Evolutionary conservation across 768 basidiomycete genomes (phyloP).

Genomic region (Boletus rubroflammeus): DNA sequence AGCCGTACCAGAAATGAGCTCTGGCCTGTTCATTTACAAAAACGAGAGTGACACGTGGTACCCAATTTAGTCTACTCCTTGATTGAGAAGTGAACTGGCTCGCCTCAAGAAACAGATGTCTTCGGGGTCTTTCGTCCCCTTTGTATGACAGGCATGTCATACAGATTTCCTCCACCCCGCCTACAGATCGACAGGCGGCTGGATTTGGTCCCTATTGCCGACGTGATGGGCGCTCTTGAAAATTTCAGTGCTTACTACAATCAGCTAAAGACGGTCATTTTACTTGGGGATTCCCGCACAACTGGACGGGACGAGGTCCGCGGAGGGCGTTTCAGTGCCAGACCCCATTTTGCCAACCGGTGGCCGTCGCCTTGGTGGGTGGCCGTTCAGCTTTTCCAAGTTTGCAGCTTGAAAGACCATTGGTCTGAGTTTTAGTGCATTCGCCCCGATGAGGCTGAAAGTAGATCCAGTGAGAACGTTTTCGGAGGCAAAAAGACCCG

Average conservation of each 20-base stretch:
- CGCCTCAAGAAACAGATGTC: constrained; percentile 7
- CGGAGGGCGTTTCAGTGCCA: constrained; percentile 14
- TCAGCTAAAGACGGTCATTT: constrained; percentile 6
- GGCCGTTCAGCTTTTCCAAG: constrained; percentile 13
- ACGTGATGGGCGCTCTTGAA: constrained; percentile 17
- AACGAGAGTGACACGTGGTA: constrained; percentile 17
- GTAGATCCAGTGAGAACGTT: constrained; percentile 25
- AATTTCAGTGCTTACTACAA: constrained; percentile 3
- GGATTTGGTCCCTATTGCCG: constrained; percentile 11
- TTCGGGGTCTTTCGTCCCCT: constrained; percentile 23
- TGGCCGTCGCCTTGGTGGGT: constrained; percentile 11
- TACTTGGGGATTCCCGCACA: constrained; percentile 10
- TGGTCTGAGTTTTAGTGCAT: not conserved
- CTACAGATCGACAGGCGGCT: constrained; percentile 16
- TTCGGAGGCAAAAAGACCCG: constrained; percentile 11
- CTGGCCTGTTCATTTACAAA: constrained; percentile 2
- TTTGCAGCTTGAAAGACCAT: constrained; percentile 8
- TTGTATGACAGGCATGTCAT: not conserved
- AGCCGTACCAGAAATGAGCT: constrained; percentile 6
- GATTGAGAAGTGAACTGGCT: constrained; percentile 21
- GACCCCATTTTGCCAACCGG: constrained; percentile 6
- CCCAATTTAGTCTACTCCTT: not conserved
- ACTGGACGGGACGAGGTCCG: constrained; percentile 15
- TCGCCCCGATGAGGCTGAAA: constrained; percentile 11
- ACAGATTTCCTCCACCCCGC: constrained; percentile 7